These are phyloP conservation scores for Aspergillus spinulosporus DNA, from an alignment of 2,329 filamentous ascomycete genomes.

Conservation along the genomic window DNA sequence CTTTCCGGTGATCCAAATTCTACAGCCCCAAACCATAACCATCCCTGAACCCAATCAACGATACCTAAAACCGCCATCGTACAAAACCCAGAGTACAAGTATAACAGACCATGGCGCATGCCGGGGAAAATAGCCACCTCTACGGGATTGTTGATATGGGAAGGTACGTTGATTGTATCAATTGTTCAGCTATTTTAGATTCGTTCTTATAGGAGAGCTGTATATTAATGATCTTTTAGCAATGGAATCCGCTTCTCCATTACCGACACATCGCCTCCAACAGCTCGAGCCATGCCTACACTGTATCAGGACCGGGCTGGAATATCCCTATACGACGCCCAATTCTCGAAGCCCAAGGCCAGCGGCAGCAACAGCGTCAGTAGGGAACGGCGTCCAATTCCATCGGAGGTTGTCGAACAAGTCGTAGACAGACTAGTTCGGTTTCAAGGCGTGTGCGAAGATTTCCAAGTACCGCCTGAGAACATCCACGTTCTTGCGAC, in stretches of 20 bases:
- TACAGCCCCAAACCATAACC: too few species aligned
- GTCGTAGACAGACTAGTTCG: conserved; percentile 67
- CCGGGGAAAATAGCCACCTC: conserved; percentile 21
- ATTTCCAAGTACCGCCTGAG: conserved; percentile 63
- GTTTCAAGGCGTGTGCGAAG: conserved; percentile 70
- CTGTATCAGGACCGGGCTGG: conserved; percentile 74
- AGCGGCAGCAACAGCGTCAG: conserved; percentile 3
- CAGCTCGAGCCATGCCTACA: conserved; percentile 70
- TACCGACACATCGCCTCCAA: conserved; percentile 71
- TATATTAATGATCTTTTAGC: conserved; percentile 39
- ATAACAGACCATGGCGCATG: conserved; percentile 5
- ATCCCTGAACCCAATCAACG: too few species aligned
- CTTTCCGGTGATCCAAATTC: too few species aligned
- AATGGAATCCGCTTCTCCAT: conserved; percentile 95
- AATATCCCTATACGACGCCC: conserved; percentile 85
- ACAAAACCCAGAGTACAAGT: too few species aligned
- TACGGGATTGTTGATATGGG: conserved; percentile 45
- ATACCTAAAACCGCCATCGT: too few species aligned
- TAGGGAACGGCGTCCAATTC: conserved; percentile 53
- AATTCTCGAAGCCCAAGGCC: conserved; percentile 48
- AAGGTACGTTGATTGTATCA: conserved; percentile 31
- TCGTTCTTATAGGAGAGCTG: neutral
- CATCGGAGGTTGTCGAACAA: conserved; percentile 59
- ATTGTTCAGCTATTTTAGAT: neutral
- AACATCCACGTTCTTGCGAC: conserved; percentile 80